phyloP scores from a whole-genome alignment of 148 eudicot species.

The Rhododendron williamsianum region DNA sequence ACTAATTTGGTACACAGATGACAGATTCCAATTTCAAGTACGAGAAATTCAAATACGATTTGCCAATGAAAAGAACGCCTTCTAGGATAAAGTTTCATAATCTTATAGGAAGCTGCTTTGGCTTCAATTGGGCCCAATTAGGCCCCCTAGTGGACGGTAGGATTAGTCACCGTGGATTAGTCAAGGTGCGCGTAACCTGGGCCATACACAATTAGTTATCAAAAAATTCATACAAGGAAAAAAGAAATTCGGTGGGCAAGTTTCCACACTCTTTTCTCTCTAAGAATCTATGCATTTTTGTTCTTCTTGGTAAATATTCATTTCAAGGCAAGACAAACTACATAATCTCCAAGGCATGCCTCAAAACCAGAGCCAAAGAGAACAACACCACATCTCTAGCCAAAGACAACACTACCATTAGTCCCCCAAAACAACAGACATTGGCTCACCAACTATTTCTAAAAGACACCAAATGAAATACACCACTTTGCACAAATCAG shows the following conservation, averaged over 20 bases:
- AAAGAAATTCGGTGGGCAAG: not conserved
- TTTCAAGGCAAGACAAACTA: not conserved
- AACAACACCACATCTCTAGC: not conserved
- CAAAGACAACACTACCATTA: not conserved
- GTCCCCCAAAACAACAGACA: not conserved
- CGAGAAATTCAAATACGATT: not conserved
- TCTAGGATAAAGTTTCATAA: not conserved
- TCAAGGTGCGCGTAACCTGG: not conserved
- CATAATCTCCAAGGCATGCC: not conserved
- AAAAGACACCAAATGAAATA: not conserved
- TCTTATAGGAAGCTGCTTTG: not conserved
- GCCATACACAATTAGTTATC: not conserved
- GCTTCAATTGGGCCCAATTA: not conserved
- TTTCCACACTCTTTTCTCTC: not conserved
- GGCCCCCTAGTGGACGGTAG: not conserved
- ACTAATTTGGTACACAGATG: not conserved
- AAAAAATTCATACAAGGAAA: not conserved
- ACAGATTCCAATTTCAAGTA: not conserved
- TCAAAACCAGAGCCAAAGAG: not conserved
- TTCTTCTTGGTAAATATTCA: not conserved
- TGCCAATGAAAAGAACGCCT: not conserved
- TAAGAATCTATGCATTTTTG: not conserved
- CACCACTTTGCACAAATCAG: not conserved
- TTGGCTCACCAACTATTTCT: not conserved
- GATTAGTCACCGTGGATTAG: not conserved